phyloP scores from a whole-genome alignment of 257 asterid species.

The Solanum sejunctum region DNA sequence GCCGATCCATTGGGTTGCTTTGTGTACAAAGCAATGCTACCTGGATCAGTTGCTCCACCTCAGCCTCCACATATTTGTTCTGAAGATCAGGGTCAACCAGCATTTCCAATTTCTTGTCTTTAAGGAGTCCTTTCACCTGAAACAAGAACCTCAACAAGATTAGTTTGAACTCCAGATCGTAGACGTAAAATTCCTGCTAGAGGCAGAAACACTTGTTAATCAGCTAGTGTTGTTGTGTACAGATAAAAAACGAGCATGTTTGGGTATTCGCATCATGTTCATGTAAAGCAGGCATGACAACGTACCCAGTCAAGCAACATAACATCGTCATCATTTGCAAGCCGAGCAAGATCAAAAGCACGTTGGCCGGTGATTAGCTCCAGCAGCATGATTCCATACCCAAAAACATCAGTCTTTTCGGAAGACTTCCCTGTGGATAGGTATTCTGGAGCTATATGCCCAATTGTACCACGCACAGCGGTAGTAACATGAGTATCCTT shows the following conservation, averaged over 20 bases:
- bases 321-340: slow-evolving; percentile 45
- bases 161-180: neutral
- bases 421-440: slow-evolving; percentile 44
- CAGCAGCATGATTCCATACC: slow-evolving; percentile 46
- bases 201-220: neutral
- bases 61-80: slow-evolving; percentile 27
- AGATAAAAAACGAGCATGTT: neutral
- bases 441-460: slow-evolving; percentile 50
- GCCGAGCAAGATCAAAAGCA: slow-evolving; percentile 51
- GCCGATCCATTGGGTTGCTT: slow-evolving; percentile 40
- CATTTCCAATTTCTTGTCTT: slow-evolving; percentile 38
- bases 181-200: neutral
- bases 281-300: neutral
- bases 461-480: slow-evolving; percentile 51
- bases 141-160: neutral
- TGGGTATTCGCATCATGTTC: neutral
- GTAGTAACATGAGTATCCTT: slow-evolving; percentile 51
- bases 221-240: neutral
- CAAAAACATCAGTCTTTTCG: slow-evolving; percentile 46
- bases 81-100: slow-evolving; percentile 45
- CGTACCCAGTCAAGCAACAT: slow-evolving; percentile 54
- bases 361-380: slow-evolving; percentile 45
- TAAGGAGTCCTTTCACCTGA: slow-evolving; percentile 45
- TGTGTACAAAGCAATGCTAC: slow-evolving; percentile 42
- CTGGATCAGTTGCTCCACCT: slow-evolving; percentile 44